Evolutionary conservation across 176 grass and related monocot genomes (phyloP).

Genomic region (Miscanthus lutarioriparius): DNA sequence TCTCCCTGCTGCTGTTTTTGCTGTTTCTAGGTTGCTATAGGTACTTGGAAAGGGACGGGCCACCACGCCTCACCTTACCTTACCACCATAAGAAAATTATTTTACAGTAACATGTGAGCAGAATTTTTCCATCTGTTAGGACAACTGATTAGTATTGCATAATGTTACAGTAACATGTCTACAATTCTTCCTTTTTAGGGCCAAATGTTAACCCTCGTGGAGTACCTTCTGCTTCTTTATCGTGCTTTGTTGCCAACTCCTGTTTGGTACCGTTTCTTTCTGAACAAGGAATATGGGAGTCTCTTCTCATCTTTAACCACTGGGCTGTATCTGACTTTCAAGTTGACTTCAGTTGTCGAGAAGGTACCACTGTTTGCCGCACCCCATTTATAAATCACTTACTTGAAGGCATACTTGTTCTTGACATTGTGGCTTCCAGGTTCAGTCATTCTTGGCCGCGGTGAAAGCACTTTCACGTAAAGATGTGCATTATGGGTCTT

Average conservation of each 20-base stretch:
- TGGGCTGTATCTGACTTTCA: slow-evolving; percentile 95
- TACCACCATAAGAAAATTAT: not conserved
- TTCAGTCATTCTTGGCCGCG: slow-evolving; percentile 91
- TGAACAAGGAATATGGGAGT: slow-evolving; percentile 99
- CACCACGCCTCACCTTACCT: not conserved
- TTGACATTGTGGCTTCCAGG: slow-evolving; percentile 53
- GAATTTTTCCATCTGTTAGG: not conserved
- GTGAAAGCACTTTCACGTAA: slow-evolving; percentile 92
- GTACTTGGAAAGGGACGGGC: not conserved
- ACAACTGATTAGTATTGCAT: not conserved
- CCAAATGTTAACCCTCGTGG: slow-evolving; percentile 97
- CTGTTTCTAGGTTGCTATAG: not conserved
- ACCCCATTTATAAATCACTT: not conserved
- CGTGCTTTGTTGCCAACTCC: slow-evolving; percentile 90
- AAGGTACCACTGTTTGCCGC: slow-evolving; percentile 67
- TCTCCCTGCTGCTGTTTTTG: not conserved
- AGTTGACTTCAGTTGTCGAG: slow-evolving; percentile 94
- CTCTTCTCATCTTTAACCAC: slow-evolving; percentile 97
- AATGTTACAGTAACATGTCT: not conserved
- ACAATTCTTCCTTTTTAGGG: slow-evolving; percentile 62
- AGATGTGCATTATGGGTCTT: slow-evolving; percentile 95
- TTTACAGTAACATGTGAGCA: not conserved
- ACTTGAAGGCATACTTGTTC: slow-evolving; percentile 18
- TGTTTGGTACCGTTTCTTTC: slow-evolving; percentile 98
- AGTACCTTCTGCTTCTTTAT: slow-evolving; percentile 91